Percentiles rank a stretch among this genome's conserved stretches.
phyloP scores from a whole-genome alignment of 495 filamentous ascomycete species.

The Beverwykella pulmonaria region DNA sequence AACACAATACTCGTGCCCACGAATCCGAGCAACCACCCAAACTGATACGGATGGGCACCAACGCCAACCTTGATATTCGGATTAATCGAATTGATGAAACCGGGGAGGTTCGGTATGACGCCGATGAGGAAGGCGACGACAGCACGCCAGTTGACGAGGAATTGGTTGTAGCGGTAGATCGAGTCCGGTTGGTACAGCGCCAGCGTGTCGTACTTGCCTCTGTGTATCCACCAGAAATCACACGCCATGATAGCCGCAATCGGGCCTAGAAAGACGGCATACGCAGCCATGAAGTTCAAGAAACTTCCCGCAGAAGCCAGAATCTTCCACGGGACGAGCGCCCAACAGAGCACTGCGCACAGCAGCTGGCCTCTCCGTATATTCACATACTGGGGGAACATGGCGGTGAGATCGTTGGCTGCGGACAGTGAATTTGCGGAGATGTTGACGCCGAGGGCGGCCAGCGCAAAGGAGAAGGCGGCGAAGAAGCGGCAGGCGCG shows the following conservation, averaged over 20 bases:
- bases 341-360: conserved; percentile 59
- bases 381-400: conserved; percentile 62
- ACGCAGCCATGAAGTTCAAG: conserved; percentile 61
- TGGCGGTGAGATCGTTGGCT: conserved; percentile 61
- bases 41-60: conserved; percentile 57
- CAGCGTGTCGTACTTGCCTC: conserved; percentile 61
- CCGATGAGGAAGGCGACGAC: conserved; percentile 63
- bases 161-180: conserved; percentile 56
- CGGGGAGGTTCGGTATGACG: conserved; percentile 64
- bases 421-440: conserved; percentile 61
- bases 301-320: conserved; percentile 59
- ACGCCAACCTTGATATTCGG: conserved; percentile 49
- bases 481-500: conserved; percentile 63
- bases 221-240: conserved; percentile 71
- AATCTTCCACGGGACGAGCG: conserved; percentile 66
- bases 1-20: conserved; percentile 53
- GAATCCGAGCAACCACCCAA: conserved; percentile 62
- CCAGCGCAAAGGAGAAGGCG: conserved; percentile 55
- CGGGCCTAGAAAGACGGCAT: conserved; percentile 67
- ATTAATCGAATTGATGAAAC: conserved; percentile 58
- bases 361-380: conserved; percentile 59
- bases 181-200: conserved; percentile 59
- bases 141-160: conserved; percentile 68
- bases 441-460: conserved; percentile 63
- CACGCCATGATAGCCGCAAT: conserved; percentile 67